These are phyloP conservation scores for Epicoccum sorghinum DNA, from an alignment of 2,329 filamentous ascomycete species.

Conservation along the genomic window DNA sequence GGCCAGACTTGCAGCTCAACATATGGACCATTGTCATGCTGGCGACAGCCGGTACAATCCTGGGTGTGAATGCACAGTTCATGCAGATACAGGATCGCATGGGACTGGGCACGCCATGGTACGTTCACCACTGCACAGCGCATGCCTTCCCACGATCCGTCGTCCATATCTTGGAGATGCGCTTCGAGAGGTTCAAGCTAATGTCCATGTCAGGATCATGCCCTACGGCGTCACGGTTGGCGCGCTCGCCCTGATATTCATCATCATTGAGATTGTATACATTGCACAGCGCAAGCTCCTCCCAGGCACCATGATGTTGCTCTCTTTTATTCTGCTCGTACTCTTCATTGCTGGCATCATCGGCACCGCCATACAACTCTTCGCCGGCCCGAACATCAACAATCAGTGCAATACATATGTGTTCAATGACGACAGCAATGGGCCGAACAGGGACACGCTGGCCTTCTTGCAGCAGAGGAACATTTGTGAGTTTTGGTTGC, in stretches of 20 bases:
- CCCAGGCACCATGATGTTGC: constrained; percentile 64
- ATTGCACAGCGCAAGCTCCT: constrained; percentile 62
- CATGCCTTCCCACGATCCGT: too few relatives aligned
- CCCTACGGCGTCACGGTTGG: constrained; percentile 67
- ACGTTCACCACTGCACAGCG: constrained; percentile 24
- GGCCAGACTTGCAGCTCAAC: constrained; percentile 69
- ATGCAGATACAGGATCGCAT: constrained; percentile 64
- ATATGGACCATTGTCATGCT: constrained; percentile 69
- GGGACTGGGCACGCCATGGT: constrained; percentile 66
- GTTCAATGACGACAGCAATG: constrained; percentile 52
- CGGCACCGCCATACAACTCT: constrained; percentile 67
- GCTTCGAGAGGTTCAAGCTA: background rate
- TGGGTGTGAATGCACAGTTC: constrained; percentile 67
- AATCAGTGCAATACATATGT: constrained; percentile 65
- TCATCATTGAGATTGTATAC: constrained; percentile 63
- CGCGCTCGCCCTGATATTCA: constrained; percentile 62
- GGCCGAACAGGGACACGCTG: constrained; percentile 61
- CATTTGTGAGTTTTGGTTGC: constrained; percentile 58
- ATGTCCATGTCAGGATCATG: constrained; percentile 61
- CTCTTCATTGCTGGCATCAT: constrained; percentile 67
- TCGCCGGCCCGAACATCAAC: constrained; percentile 63
- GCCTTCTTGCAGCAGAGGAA: constrained; percentile 68
- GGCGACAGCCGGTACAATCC: constrained; percentile 61
- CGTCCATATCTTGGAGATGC: background rate
- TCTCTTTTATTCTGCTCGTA: constrained; percentile 66